A percentile compares a stretch with the other conserved stretches of the same genome.
phyloP scores from a whole-genome alignment of 164 flowering plant species.

The Vitis cinerea region DNA sequence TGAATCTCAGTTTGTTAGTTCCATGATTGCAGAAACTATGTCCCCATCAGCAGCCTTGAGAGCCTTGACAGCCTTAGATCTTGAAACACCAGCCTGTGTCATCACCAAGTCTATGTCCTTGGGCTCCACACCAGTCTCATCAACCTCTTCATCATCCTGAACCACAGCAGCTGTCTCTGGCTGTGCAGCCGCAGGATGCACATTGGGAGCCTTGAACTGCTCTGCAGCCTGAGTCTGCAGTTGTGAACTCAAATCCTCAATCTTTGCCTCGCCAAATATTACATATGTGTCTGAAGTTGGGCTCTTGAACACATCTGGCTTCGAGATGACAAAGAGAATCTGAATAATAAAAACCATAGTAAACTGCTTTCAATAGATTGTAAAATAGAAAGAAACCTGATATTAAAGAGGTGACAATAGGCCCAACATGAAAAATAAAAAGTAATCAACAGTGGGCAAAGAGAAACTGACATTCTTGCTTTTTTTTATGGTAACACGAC shows the following conservation, averaged over 20 bases:
- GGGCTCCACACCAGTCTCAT: slow-evolving; percentile 48
- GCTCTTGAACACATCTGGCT: slow-evolving; percentile 49
- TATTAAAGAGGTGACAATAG: too few species aligned
- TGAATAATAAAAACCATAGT: slow-evolving; percentile 2
- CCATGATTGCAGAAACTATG: slow-evolving; percentile 50
- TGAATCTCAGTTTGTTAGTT: slow-evolving; percentile 31
- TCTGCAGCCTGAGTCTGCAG: slow-evolving; percentile 51
- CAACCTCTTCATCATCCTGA: slow-evolving; percentile 47
- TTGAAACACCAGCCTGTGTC: slow-evolving; percentile 50
- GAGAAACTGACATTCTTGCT: slow-evolving; percentile 46
- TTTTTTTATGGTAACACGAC: slow-evolving; percentile 50
- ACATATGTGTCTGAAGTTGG: slow-evolving; percentile 45
- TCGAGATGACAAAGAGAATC: slow-evolving; percentile 48
- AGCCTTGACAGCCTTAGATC: slow-evolving; percentile 40
- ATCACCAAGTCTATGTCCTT: slow-evolving; percentile 49
- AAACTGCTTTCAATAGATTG: too few species aligned
- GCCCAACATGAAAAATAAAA: background rate
- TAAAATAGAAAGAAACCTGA: too few species aligned
- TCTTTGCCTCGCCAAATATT: slow-evolving; percentile 50
- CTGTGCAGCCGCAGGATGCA: slow-evolving; percentile 29
- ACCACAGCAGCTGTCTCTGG: slow-evolving; percentile 34
- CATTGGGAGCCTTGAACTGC: slow-evolving; percentile 44
- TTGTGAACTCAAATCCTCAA: slow-evolving; percentile 49
- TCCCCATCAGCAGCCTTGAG: slow-evolving; percentile 42
- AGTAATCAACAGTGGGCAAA: background rate